Base-by-base conservation (phyloP, 345 rosid species). In the Isatis tinctoria region DNA sequence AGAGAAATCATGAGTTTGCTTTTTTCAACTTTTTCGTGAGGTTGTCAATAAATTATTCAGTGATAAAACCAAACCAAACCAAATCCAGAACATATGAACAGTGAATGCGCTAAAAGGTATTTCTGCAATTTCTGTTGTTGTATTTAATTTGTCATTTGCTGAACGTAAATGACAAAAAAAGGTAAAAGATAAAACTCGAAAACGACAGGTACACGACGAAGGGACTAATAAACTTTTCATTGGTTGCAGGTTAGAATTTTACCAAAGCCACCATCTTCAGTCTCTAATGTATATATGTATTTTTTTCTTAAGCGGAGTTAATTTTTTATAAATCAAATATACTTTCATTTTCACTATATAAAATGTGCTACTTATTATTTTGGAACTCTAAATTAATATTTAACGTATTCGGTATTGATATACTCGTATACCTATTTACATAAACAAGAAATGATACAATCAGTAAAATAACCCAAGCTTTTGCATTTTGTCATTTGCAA, bases 1-100 rank as follows among this genome's bases (percentile, higher is more conserved):
- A 59, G 44, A 74, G 69, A 76, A 54, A 76, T 43, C 5, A 54
- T 44, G 79, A 62, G 70, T 26, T 54, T 52, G 22, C 17, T 39
- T 60, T 53, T 22, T 60, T 40, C 24, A 10, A 51, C 69, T 27
- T 75, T 75, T 30, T 76, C 75, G 65, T 76, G 71, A 54, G 71
- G 66, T 22, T 63, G 41, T 35, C 41, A 62, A 63, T 69, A 76
- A 69, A 76, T 75, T 57, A 35, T 67, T 39, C 14, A 48, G 18
- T 4, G 45, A n/a, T n/a, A n/a, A n/a, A n/a, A 30, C 54, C 70
- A 54, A 33, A 63, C 70, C 69, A 67, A 67, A 60, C 45, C 18
- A 48, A 11, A 18, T 7, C 36, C 60, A 37, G 28, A 18, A 22
- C 45, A 10, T 8, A 60, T 48, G 64, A 68, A 61, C 69, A 75